Percentiles rank a stretch among this genome's conserved stretches.
Conservation (phyloP, 495 filamentous ascomycete genomes). For the Xylaria bambusicola region DNA sequence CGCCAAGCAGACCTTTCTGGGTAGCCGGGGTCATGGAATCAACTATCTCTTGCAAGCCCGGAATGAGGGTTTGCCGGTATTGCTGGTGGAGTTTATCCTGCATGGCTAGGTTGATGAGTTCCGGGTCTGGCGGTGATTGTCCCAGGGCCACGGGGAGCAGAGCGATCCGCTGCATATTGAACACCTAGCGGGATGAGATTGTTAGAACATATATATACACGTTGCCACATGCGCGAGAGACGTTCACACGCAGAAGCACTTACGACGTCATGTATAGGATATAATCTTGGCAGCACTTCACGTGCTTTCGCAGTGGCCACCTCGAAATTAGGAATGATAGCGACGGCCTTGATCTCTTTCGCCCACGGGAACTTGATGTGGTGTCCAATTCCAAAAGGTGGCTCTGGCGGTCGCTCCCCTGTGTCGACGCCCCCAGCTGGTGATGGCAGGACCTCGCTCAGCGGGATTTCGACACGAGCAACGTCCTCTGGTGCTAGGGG, state of each 20-base stretch:
- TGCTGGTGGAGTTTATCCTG: slow-evolving; percentile 97
- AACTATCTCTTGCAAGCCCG: slow-evolving; percentile 87
- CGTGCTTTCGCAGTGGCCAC: slow-evolving; percentile 87
- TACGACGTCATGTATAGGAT: slow-evolving; percentile 77
- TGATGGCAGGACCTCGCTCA: slow-evolving; percentile 86
- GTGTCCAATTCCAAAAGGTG: slow-evolving; percentile 88
- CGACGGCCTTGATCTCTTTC: slow-evolving; percentile 88
- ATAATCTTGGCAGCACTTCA: slow-evolving; percentile 73
- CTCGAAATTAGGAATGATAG: slow-evolving; percentile 92
- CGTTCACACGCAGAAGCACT: slow-evolving; percentile 27
- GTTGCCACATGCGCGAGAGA: neutral
- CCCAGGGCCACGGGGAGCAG: slow-evolving; percentile 84
- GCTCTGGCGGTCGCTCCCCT: slow-evolving; percentile 76
- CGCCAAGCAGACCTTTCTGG: slow-evolving; percentile 85
- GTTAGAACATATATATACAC: neutral
- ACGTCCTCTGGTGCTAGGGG: slow-evolving; percentile 84
- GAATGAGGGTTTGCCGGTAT: slow-evolving; percentile 85
- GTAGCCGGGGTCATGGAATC: slow-evolving; percentile 79
- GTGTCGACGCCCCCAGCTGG: slow-evolving; percentile 88
- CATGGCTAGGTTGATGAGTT: slow-evolving; percentile 94
- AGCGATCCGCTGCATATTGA: slow-evolving; percentile 91
- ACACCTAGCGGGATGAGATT: slow-evolving; percentile 55
- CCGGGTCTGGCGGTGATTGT: slow-evolving; percentile 83
- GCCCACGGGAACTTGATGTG: slow-evolving; percentile 92
- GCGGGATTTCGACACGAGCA: slow-evolving; percentile 86